A percentile compares a stretch with the other conserved stretches of the same genome.
phyloP scores from a whole-genome alignment of 768 basidiomycete species.

The Phaeotremella fagi region DNA sequence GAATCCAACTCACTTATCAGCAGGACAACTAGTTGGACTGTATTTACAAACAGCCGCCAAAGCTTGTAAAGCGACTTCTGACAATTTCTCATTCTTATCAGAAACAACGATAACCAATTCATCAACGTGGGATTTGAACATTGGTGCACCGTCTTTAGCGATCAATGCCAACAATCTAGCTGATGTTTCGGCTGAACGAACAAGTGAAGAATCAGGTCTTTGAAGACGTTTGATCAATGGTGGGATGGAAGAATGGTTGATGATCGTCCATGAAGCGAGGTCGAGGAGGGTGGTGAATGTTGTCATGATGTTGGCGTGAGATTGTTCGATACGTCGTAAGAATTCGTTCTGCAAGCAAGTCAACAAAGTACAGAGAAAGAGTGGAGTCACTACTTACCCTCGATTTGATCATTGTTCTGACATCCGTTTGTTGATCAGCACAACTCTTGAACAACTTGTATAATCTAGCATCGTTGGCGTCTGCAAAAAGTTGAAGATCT shows the following conservation, averaged over 20 bases:
- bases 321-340: conserved; percentile 66
- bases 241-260: conserved; percentile 82
- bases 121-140: conserved; percentile 68
- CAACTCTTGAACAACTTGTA: conserved; percentile 79
- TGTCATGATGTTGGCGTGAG: conserved; percentile 57
- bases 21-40: conserved; percentile 58
- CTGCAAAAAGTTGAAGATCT: conserved; percentile 77
- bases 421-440: conserved; percentile 75
- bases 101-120: conserved; percentile 71
- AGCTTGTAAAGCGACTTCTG: conserved; percentile 70
- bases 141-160: conserved; percentile 67
- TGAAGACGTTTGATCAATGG: conserved; percentile 64
- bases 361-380: background rate
- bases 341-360: conserved; percentile 63
- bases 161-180: conserved; percentile 51
- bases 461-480: conserved; percentile 74
- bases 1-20: conserved; percentile 62
- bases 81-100: conserved; percentile 57
- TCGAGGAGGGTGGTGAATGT: conserved; percentile 72
- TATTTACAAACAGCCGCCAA: conserved; percentile 63
- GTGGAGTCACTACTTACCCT: conserved; percentile 57
- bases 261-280: conserved; percentile 62
- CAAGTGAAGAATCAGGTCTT: conserved; percentile 16
- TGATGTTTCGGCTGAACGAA: conserved; percentile 16
- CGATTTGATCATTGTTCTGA: conserved; percentile 73